Evolutionary conservation across 2,329 filamentous ascomycete species (phyloP), one percentile per base, ranked within the genome.

Genomic region (Fusarium compactum): DNA sequence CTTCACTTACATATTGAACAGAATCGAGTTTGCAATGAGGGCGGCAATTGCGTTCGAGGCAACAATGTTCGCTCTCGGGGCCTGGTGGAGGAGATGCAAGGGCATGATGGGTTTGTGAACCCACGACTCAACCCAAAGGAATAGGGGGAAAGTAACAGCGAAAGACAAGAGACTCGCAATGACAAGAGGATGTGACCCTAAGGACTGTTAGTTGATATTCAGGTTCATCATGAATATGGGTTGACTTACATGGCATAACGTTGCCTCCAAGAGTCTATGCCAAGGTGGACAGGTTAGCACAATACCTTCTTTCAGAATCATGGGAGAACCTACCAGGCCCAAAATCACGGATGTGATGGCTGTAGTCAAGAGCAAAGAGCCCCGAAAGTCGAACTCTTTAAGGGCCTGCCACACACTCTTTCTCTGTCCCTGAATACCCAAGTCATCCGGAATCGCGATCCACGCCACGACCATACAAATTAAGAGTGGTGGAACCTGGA

Each of bases 221-320:
- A 11, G 8, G 16, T 24, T 22, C 6, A 24, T 15, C 5, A 12
- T 11, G 6, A 5, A 5, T 16, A 6, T 20, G 9, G 5, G 5
- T 32, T 8, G n/a, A 78, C 83, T 81, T 79, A 85, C 85, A 91
- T 12, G 86, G 82, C n/a, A 88, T 77, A 7, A 90, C 80, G 61
- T 90, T 91, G n/a, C 89, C 89, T 51, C 89, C 89, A 5, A 90
- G 82, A 59, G 85, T 90, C 84, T 88, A 51, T 7, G 11, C 27
- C 51, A 16, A 20, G 24, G 6, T 15, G 11, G 25, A 68, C 22
- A 71, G 62, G 29, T 69, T 20, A 71, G 62, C 38, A 58, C 25
- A 3, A 32, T 24, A 8, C 9, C 11, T 22, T 48, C 8, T 15
- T 40, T 12, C 3, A 10, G 11, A 25, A 20, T 12, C 14, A 16